Evolutionary conservation across 495 filamentous ascomycete species (phyloP).

Genomic region (Podospora pseudoanserina): DNA sequence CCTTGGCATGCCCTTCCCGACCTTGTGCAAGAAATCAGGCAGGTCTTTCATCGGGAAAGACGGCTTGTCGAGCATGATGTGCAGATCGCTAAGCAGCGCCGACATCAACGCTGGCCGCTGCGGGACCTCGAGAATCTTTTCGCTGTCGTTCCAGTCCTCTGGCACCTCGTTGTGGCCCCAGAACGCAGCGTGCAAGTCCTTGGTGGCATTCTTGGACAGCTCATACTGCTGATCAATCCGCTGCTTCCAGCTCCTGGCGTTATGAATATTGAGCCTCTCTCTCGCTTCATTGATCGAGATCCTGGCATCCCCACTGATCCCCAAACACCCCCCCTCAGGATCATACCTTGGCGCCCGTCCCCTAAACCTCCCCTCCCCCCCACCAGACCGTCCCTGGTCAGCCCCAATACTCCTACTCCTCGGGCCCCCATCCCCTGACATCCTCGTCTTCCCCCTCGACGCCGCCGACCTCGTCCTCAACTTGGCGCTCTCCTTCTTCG

Average conservation of each 20-base stretch:
- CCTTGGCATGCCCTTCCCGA: constrained; percentile 93
- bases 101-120: constrained; percentile 82
- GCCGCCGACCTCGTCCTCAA: constrained; percentile 49
- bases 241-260: constrained; percentile 88
- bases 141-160: constrained; percentile 73
- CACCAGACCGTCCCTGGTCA: constrained; percentile 32
- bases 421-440: constrained; percentile 29
- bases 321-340: constrained; percentile 63
- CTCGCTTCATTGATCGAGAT: constrained; percentile 71
- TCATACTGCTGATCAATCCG: constrained; percentile 75
- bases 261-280: constrained; percentile 69
- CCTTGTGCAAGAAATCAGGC: constrained; percentile 74
- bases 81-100: constrained; percentile 75
- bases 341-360: constrained; percentile 60
- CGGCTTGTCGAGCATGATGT: constrained; percentile 85
- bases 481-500: constrained; percentile 48
- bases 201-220: constrained; percentile 67
- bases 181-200: constrained; percentile 74
- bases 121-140: constrained; percentile 82
- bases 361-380: constrained; percentile 25
- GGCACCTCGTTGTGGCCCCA: constrained; percentile 80
- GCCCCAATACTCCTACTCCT: constrained; percentile 56
- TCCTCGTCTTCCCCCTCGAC: constrained; percentile 39
- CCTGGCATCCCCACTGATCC: constrained; percentile 63
- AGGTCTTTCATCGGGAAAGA: constrained; percentile 79